Conservation (phyloP, 2,329 filamentous ascomycete species). For the Trichoderma atroviride region DNA sequence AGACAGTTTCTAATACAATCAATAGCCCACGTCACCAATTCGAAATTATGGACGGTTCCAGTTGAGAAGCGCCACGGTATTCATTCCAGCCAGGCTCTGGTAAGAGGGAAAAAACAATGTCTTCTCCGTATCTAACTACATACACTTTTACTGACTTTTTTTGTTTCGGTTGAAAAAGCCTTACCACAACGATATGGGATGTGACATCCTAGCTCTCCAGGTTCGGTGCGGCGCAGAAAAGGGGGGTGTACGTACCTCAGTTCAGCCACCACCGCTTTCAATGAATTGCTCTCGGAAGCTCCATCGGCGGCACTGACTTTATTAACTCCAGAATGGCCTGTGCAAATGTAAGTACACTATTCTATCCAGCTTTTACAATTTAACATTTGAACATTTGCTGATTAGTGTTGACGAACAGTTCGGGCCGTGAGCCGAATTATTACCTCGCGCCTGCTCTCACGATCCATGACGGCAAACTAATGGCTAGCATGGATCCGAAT, state of each 20-base stretch:
- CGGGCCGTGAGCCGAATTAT: slow-evolving; percentile 35
- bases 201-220: slow-evolving; percentile 52
- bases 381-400: slow-evolving; percentile 21
- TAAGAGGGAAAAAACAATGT: slow-evolving; percentile 37
- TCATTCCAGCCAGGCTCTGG: slow-evolving; percentile 51
- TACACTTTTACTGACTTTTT: not conserved
- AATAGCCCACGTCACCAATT: slow-evolving; percentile 52
- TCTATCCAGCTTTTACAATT: not conserved
- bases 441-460: slow-evolving; percentile 49
- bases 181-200: slow-evolving; percentile 57
- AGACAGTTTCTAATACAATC: not conserved
- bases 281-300: slow-evolving; percentile 44
- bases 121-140: slow-evolving; percentile 12
- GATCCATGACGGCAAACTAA: slow-evolving; percentile 45
- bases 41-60: slow-evolving; percentile 49
- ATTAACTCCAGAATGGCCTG: slow-evolving; percentile 47
- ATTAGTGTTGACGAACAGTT: slow-evolving; percentile 28
- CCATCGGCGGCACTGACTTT: slow-evolving; percentile 45
- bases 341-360: slow-evolving; percentile 47
- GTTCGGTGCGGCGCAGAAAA: slow-evolving; percentile 47
- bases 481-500: slow-evolving; percentile 51
- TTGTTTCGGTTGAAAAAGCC: slow-evolving; percentile 38
- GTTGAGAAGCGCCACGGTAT: slow-evolving; percentile 52
- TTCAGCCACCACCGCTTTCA: slow-evolving; percentile 48
- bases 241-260: slow-evolving; percentile 52